Evolutionary conservation across 495 filamentous ascomycete genomes (phyloP), one percentile per base, ranked within the genome.

Genomic region (Staphylotrichum longicolle): DNA sequence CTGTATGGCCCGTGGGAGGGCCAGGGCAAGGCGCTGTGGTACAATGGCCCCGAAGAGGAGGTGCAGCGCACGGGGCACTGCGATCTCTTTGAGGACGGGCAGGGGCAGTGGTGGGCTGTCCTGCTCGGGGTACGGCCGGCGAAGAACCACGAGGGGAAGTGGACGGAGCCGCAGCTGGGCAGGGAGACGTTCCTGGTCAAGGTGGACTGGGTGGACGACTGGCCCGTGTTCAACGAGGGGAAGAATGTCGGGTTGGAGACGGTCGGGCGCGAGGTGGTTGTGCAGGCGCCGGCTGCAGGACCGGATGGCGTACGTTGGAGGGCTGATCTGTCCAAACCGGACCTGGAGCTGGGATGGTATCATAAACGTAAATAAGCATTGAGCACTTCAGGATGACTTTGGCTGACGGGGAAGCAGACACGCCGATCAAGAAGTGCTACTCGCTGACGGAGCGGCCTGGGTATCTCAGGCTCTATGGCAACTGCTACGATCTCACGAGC

Each of bases 381-480:
- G 5, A 4, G 5, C 20, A 6, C 5, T 3, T 11, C 40, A 9
- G 9, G 9, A 46, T 45, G 9, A 15, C 44, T 1, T 11, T 46
- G 15, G 2, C 44, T 46, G 44, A 46, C 44, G 14, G 40, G 44
- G 11, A 7, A 46, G 14, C 44, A 46, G 44, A 46, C 44, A 46
- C 44, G 44, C 44, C 44, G n/a, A 46, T 46, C 44, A 46, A 46
- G 44, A 46, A 46, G 44, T 46, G 44, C 44, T 46, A 46, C 44
- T 46, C 44, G 12, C 15, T 46, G 44, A 46, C 44, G 44, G 44
- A 46, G 44, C 44, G 44, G 6, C 44, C 44, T n/a, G 44, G 44
- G 11, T 27, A 46, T 46, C 44, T 46, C 44, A 46, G 44, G 44
- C 7, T 46, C 7, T 46, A 46, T 46, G 44, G 44, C 44, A 46